phyloP scores from a whole-genome alignment of 129 eudicot species.

The Flaveria linearis region DNA sequence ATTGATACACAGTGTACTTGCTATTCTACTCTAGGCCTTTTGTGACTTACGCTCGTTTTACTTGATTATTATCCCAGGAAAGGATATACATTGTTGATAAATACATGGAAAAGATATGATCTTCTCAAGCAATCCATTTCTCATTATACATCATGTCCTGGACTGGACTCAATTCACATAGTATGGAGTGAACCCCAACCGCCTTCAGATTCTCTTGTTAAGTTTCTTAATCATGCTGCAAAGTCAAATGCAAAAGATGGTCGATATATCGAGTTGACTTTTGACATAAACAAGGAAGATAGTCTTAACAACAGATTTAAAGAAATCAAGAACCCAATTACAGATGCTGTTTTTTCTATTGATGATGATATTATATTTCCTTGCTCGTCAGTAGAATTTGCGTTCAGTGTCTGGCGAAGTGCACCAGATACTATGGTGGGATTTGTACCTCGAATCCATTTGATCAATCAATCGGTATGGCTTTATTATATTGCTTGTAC shows the following conservation, averaged over 20 bases:
- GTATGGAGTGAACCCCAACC: slow-evolving; percentile 91
- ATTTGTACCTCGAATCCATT: slow-evolving; percentile 79
- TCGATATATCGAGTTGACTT: slow-evolving; percentile 60
- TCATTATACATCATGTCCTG: slow-evolving; percentile 78
- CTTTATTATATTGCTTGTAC: slow-evolving; percentile 6
- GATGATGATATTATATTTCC: slow-evolving; percentile 85
- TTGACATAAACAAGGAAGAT: slow-evolving; percentile 77
- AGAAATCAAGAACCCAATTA: slow-evolving; percentile 62
- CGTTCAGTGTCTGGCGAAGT: slow-evolving; percentile 74
- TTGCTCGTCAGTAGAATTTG: slow-evolving; percentile 77
- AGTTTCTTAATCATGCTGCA: slow-evolving; percentile 50
- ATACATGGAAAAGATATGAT: slow-evolving; percentile 90
- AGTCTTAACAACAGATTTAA: slow-evolving; percentile 86
- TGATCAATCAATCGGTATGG: slow-evolving; percentile 65
- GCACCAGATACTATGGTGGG: slow-evolving; percentile 94
- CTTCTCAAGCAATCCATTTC: slow-evolving; percentile 80
- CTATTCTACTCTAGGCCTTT: background rate
- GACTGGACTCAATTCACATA: slow-evolving; percentile 74
- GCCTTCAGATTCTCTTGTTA: slow-evolving; percentile 61
- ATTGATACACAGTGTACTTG: background rate
- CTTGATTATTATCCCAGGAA: slow-evolving; percentile 42
- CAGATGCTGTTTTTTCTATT: slow-evolving; percentile 77
- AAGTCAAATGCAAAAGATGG: slow-evolving; percentile 57
- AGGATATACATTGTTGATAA: slow-evolving; percentile 75
- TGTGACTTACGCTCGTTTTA: background rate